Percentiles rank a stretch among this genome's conserved stretches.
Conservation (phyloP, 768 basidiomycete genomes). For the Roridomyces roridus region DNA sequence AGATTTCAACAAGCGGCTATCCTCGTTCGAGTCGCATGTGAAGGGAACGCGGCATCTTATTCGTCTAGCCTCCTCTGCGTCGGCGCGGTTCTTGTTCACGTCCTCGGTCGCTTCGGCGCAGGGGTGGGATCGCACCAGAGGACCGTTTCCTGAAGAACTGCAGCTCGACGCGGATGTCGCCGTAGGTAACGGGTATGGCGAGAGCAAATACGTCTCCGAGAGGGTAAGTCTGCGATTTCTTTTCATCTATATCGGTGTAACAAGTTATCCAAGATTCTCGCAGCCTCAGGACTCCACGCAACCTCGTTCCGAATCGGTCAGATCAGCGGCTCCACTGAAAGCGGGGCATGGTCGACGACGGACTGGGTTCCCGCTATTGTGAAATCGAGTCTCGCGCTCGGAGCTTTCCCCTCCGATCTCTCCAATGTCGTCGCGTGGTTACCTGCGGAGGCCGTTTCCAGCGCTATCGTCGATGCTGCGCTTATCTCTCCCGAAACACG, state of each 20-base stretch:
- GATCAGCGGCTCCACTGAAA: conserved; percentile 36
- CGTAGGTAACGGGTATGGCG: conserved; percentile 37
- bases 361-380: conserved; percentile 45
- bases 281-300: neutral
- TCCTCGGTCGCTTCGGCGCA: conserved; percentile 26
- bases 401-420: too few species aligned
- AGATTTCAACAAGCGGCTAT: conserved; percentile 49
- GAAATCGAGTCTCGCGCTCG: conserved; percentile 27
- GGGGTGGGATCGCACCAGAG: conserved; percentile 27
- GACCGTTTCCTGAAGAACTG: conserved; percentile 40
- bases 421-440: too few species aligned
- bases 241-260: neutral
- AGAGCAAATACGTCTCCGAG: conserved; percentile 42
- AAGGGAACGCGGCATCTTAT: conserved; percentile 48
- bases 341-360: conserved; percentile 43
- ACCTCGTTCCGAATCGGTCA: conserved; percentile 41
- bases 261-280: neutral
- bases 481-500: too few species aligned
- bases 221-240: conserved; percentile 28
- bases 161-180: conserved; percentile 32
- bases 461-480: too few species aligned
- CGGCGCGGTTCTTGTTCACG: conserved; percentile 30
- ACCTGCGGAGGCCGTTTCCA: too few species aligned
- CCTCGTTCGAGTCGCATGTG: conserved; percentile 50
- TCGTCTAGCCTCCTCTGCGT: conserved; percentile 21